These are phyloP conservation scores for Acrasis kona DNA, from an alignment of 78 protist species.

Conservation along the genomic window DNA sequence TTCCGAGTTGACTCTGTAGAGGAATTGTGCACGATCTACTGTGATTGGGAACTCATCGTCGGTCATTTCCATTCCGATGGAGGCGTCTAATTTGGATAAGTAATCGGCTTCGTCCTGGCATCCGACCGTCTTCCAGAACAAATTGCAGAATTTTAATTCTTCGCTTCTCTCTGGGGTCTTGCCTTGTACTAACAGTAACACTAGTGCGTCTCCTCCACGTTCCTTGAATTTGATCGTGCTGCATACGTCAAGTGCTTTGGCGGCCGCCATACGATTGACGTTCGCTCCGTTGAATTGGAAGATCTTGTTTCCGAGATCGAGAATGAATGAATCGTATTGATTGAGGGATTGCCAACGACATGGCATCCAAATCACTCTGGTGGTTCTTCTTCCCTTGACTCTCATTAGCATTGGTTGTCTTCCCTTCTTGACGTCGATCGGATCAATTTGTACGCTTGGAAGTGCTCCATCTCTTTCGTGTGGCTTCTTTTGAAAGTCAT, in stretches of 20 bases:
- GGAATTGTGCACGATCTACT: not conserved
- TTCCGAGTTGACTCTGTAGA: not conserved
- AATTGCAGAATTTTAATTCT: no score
- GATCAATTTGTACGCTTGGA: not conserved
- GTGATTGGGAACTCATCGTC: not conserved
- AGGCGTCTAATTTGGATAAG: no score
- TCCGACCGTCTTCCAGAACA: no score
- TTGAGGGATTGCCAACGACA: not conserved
- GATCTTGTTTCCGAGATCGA: not conserved
- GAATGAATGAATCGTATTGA: not conserved
- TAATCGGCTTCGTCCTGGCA: no score
- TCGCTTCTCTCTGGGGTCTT: no score
- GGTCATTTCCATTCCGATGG: not conserved
- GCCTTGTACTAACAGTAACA: not conserved
- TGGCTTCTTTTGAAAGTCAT: no score
- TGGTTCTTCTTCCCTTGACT: not conserved
- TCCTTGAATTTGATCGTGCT: not conserved
- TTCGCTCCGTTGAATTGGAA: not conserved
- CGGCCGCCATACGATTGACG: not conserved
- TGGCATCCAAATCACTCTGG: not conserved
- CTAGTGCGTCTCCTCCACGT: not conserved
- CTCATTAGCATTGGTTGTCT: not conserved
- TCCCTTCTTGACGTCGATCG: not conserved
- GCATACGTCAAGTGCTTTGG: not conserved
- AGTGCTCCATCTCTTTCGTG: not conserved